phyloP scores from a whole-genome alignment of 192 early-diverging fungal species.

The Linnemannia hyalina region DNA sequence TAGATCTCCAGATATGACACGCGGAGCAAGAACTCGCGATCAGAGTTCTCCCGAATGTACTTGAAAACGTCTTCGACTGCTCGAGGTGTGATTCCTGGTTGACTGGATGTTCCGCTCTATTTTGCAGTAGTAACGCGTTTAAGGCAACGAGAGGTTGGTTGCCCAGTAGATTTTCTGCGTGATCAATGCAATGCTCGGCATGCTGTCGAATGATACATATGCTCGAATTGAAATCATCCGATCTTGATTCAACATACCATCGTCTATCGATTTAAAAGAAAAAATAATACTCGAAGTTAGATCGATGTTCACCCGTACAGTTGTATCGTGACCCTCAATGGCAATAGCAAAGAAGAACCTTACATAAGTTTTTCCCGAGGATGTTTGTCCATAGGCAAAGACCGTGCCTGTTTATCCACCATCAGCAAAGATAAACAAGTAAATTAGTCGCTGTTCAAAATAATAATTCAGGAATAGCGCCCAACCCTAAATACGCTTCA shows the following conservation, averaged over 20 bases:
- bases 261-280: conserved; percentile 47
- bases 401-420: conserved; percentile 76
- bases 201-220: background rate
- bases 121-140: background rate
- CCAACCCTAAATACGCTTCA: background rate
- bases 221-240: background rate
- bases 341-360: conserved; percentile 14
- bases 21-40: conserved; percentile 90
- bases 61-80: conserved; percentile 84
- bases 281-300: background rate
- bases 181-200: background rate
- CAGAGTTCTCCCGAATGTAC: conserved; percentile 73
- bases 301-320: background rate
- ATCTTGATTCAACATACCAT: conserved; percentile 54
- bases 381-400: conserved; percentile 99
- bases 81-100: conserved; percentile 82
- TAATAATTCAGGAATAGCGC: background rate
- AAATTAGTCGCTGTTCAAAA: background rate
- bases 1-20: conserved; percentile 99
- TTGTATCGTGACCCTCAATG: background rate
- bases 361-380: conserved; percentile 93
- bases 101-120: conserved; percentile 73
- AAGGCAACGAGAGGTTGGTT: background rate
- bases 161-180: background rate
- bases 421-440: background rate